A percentile compares a stretch with the other conserved stretches of the same genome.
Conservation (phyloP, 2,329 filamentous ascomycete genomes). For the Hortaea werneckii region DNA sequence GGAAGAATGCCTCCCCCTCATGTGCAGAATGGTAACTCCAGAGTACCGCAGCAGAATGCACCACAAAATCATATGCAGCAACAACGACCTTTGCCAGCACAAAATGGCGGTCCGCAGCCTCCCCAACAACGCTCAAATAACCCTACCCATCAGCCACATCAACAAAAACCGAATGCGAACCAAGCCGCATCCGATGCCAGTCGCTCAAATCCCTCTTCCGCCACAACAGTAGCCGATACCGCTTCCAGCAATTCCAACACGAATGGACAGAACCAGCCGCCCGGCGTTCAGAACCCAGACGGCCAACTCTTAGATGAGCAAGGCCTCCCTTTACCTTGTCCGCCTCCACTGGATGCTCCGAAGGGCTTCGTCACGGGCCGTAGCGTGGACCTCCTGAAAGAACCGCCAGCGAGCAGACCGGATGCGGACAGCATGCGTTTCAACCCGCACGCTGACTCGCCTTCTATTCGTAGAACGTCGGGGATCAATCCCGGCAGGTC, state of each 20-base stretch:
- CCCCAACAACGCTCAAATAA: slow-evolving; percentile 11
- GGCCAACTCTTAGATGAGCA: slow-evolving; percentile 6
- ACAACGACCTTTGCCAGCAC: slow-evolving; percentile 1
- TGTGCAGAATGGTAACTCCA: slow-evolving; percentile 8
- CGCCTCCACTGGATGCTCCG: slow-evolving; percentile 23
- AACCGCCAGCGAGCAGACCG: slow-evolving; percentile 22
- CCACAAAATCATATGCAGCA: slow-evolving; percentile 9
- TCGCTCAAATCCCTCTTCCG: slow-evolving; percentile 24
- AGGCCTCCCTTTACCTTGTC: slow-evolving; percentile 13
- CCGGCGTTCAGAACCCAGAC: slow-evolving; percentile 8
- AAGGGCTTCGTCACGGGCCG: slow-evolving; percentile 39
- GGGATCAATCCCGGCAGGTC: slow-evolving; percentile 75
- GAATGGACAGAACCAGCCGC: slow-evolving; percentile 4
- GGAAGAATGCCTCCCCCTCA: slow-evolving; percentile 19
- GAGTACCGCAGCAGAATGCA: slow-evolving; percentile 9
- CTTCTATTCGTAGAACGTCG: slow-evolving; percentile 79
- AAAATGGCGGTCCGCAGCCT: slow-evolving; percentile 1
- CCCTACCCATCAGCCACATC: slow-evolving; percentile 9
- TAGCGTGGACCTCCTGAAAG: slow-evolving; percentile 32
- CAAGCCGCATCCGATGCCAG: slow-evolving; percentile 7
- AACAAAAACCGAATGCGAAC: neutral
- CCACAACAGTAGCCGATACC: slow-evolving; percentile 13
- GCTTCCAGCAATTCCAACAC: slow-evolving; percentile 10
- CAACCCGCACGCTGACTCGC: slow-evolving; percentile 43
- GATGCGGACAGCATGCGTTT: slow-evolving; percentile 26